Percentiles rank a stretch among this genome's conserved stretches.
These are phyloP conservation scores for Corchorus capsularis DNA, from an alignment of 345 rosid species.

Conservation along the genomic window DNA sequence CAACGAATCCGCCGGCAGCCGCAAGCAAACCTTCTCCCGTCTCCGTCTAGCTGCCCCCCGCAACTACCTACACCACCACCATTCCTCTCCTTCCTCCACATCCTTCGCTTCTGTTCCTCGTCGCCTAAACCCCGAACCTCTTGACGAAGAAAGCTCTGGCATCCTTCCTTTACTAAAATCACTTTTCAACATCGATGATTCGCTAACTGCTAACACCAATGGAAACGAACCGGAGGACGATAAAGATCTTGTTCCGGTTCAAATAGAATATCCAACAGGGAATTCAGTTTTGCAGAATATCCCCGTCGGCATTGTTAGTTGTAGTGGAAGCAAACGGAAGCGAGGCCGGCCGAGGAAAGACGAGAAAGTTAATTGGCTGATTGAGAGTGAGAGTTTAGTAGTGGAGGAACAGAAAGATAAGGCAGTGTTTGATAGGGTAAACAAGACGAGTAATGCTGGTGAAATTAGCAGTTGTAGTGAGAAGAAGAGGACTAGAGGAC, in stretches of 20 bases:
- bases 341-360: slow-evolving; percentile 68
- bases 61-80: slow-evolving; percentile 22
- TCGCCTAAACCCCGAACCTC: slow-evolving; percentile 29
- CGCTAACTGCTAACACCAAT: slow-evolving; percentile 20
- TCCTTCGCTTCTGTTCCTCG: slow-evolving; percentile 25
- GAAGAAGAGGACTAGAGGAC: slow-evolving; percentile 28
- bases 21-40: slow-evolving; percentile 88
- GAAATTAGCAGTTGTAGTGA: slow-evolving; percentile 9
- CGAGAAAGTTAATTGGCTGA: slow-evolving; percentile 27
- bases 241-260: slow-evolving; percentile 42
- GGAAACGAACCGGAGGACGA: slow-evolving; percentile 21
- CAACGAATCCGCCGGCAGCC: slow-evolving; percentile 96
- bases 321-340: slow-evolving; percentile 45
- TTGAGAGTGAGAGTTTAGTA: slow-evolving; percentile 1
- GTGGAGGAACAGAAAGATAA: slow-evolving; percentile 2
- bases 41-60: slow-evolving; percentile 80
- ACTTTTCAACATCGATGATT: slow-evolving; percentile 50
- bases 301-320: slow-evolving; percentile 27
- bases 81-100: slow-evolving; percentile 25
- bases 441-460: slow-evolving; percentile 9
- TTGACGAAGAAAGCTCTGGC: slow-evolving; percentile 50
- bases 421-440: not conserved
- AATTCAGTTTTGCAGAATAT: slow-evolving; percentile 22
- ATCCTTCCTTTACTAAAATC: slow-evolving; percentile 56
- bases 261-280: slow-evolving; percentile 28